phyloP scores from a whole-genome alignment of 1,284 basidiomycete species.

The Singerocomus rubriflavus region DNA sequence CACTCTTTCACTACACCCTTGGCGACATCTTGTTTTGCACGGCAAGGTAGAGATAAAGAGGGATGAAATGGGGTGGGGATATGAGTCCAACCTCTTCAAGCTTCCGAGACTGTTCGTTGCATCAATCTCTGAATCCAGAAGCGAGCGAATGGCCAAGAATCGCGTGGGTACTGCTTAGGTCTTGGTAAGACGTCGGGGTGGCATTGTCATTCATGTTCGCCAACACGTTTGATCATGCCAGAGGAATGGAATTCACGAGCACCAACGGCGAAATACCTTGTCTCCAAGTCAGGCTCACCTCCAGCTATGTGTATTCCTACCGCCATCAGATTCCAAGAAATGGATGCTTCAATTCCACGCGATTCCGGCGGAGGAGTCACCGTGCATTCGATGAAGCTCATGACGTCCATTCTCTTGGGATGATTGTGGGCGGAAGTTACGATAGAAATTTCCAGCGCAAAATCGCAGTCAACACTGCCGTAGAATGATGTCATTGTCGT shows the following conservation, averaged over 20 bases:
- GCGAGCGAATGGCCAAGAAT: constrained; percentile 1
- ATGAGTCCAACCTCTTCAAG: constrained; percentile 30
- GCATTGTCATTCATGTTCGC: constrained; percentile 20
- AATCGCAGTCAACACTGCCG: constrained; percentile 14
- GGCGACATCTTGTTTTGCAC: background rate
- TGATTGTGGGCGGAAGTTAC: constrained; percentile 5
- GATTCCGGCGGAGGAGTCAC: constrained; percentile 12
- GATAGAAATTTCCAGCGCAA: constrained; percentile 21
- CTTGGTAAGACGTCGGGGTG: constrained; percentile 34
- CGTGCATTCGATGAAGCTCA: constrained; percentile 18
- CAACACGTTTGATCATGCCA: constrained; percentile 18
- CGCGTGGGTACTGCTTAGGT: constrained; percentile 20
- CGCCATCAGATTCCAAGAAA: constrained; percentile 4
- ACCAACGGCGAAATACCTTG: constrained; percentile 9
- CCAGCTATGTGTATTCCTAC: constrained; percentile 6
- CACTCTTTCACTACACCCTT: background rate
- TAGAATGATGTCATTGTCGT: constrained; percentile 1
- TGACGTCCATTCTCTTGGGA: constrained; percentile 9
- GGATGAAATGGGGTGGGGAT: constrained; percentile 36
- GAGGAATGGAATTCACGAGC: constrained; percentile 28
- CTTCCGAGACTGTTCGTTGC: constrained; percentile 35
- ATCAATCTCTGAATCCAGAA: background rate
- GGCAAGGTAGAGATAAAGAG: constrained; percentile 17
- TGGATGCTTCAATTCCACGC: constrained; percentile 10
- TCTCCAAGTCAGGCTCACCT: background rate